These are phyloP conservation scores for Cadophora sp. DNA, from an alignment of 2,329 filamentous ascomycete species.

Conservation along the genomic window DNA sequence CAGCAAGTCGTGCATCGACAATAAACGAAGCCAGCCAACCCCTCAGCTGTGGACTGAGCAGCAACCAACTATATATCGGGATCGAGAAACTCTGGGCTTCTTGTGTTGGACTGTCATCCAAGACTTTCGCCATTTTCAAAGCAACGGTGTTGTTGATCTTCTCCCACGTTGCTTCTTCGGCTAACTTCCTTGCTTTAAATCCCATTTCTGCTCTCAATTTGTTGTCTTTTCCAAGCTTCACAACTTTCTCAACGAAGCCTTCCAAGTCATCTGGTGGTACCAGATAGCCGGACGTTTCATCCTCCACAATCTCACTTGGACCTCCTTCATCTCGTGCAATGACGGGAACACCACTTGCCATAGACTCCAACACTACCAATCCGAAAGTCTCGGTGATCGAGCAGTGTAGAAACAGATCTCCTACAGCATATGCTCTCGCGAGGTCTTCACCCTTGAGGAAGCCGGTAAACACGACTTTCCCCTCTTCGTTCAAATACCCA, in stretches of 20 bases:
- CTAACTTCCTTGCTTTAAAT: constrained; percentile 57
- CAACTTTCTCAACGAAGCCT: constrained; percentile 60
- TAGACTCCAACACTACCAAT: constrained; percentile 72
- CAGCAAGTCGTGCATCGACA: constrained; percentile 34
- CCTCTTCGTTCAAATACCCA: constrained; percentile 51
- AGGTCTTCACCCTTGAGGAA: constrained; percentile 66
- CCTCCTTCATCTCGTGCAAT: constrained; percentile 73
- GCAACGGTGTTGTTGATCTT: constrained; percentile 75
- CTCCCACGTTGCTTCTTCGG: constrained; percentile 72
- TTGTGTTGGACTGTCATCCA: constrained; percentile 22
- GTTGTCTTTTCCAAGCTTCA: constrained; percentile 55
- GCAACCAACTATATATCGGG: constrained; percentile 37
- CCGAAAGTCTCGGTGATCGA: constrained; percentile 75
- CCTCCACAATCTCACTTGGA: constrained; percentile 68
- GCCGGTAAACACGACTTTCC: constrained; percentile 70
- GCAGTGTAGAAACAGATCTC: constrained; percentile 74
- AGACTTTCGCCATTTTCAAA: constrained; percentile 61
- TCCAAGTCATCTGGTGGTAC: constrained; percentile 65
- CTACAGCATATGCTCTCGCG: constrained; percentile 70
- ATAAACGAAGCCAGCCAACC: constrained; percentile 28
- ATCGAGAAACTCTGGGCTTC: constrained; percentile 24
- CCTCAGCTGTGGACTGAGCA: constrained; percentile 32
- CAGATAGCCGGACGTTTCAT: constrained; percentile 66
- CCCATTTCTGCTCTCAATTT: constrained; percentile 54
- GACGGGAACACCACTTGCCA: constrained; percentile 74